phyloP scores from a whole-genome alignment of 352 stramenopile species.

The Phytophthora pluvialis region DNA sequence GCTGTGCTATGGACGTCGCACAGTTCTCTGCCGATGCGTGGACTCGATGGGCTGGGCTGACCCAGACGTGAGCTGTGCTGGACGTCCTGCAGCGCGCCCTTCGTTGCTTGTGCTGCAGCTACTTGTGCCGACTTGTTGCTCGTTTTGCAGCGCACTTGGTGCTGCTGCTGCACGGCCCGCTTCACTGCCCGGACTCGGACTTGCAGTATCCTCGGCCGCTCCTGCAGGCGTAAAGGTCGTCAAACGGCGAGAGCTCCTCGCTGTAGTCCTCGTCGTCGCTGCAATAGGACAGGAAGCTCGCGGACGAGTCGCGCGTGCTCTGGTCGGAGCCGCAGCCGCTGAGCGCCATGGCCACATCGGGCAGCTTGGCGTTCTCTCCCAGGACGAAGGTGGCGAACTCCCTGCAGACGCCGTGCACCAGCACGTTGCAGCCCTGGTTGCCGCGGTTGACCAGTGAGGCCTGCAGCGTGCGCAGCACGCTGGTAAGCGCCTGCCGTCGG shows the following conservation, averaged over 20 bases:
- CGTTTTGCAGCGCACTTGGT: background rate
- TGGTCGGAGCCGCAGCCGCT: constrained; percentile 32
- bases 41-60: background rate
- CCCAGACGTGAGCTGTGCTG: too few species aligned
- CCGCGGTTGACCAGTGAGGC: constrained; percentile 39
- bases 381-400: constrained; percentile 39
- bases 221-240: constrained; percentile 23
- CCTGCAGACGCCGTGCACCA: constrained; percentile 33
- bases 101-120: background rate
- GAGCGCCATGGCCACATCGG: constrained; percentile 21
- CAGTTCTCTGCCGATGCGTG: constrained; percentile 6
- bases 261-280: constrained; percentile 30
- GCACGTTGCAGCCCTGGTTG: constrained; percentile 39
- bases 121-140: background rate
- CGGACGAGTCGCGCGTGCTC: constrained; percentile 35
- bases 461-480: constrained; percentile 36
- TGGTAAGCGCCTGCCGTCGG: constrained; percentile 34
- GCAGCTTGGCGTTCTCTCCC: constrained; percentile 32
- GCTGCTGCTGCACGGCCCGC: background rate
- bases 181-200: constrained; percentile 39
- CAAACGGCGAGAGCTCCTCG: constrained; percentile 19
- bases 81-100: background rate
- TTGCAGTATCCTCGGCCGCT: constrained; percentile 37
- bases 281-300: constrained; percentile 28
- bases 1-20: too few species aligned